Evolutionary conservation across 2,329 filamentous ascomycete genomes (phyloP).

Genomic region (Aureobasidium leucospermi): DNA sequence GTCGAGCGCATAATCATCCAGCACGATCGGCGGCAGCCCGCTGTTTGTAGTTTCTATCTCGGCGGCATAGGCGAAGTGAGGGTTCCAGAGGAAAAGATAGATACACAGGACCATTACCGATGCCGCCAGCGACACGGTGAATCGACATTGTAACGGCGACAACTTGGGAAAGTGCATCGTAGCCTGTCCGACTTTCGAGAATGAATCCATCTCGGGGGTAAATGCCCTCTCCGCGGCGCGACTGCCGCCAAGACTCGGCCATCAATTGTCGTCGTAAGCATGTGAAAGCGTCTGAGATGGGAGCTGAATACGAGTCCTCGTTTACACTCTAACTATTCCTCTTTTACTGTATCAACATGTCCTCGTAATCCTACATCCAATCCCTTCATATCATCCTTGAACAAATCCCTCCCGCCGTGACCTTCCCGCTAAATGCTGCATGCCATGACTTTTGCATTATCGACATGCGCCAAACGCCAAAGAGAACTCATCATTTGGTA

Average conservation of each 20-base stretch:
- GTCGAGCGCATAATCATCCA: not conserved
- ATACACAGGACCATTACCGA: constrained; percentile 53
- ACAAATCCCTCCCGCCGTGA: not conserved
- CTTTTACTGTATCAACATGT: not conserved
- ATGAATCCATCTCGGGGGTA: not conserved
- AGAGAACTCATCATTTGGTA: not conserved
- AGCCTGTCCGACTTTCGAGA: constrained; percentile 18
- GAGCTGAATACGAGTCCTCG: no score
- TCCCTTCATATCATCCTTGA: not conserved
- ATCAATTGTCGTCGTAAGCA: not conserved
- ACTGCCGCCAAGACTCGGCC: not conserved
- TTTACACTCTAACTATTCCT: not conserved
- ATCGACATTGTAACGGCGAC: constrained; percentile 63
- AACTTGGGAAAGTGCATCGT: constrained; percentile 42
- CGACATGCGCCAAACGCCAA: constrained; percentile 2
- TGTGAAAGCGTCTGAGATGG: constrained; percentile 1
- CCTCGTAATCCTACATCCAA: not conserved
- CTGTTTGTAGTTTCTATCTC: constrained; percentile 37
- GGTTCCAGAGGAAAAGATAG: constrained; percentile 53
- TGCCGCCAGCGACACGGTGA: constrained; percentile 59
- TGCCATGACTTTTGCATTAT: constrained; percentile 8
- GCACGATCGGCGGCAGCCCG: constrained; percentile 14
- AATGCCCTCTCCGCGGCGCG: not conserved
- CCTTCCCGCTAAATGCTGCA: not conserved
- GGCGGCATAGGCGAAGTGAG: constrained; percentile 55